A percentile compares a stretch with the other conserved stretches of the same genome.
These are phyloP conservation scores for Geotrichum candidum DNA, from an alignment of 1,139 yeast genomes.

Conservation along the genomic window DNA sequence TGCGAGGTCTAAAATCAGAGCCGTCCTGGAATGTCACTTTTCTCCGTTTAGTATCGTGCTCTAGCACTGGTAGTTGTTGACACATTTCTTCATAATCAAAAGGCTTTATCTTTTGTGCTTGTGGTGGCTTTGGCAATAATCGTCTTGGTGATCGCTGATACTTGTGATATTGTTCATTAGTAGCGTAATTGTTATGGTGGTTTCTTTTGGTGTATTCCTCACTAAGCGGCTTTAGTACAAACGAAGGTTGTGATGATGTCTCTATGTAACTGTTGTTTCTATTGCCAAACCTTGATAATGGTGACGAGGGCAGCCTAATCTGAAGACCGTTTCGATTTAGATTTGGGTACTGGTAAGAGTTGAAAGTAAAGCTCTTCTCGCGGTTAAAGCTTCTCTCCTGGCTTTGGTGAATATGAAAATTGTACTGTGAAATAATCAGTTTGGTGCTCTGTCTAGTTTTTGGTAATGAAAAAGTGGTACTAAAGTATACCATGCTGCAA, in stretches of 20 bases:
- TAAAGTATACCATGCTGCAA: not conserved
- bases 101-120: not conserved
- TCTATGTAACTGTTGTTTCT: not conserved
- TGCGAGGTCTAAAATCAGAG: not conserved
- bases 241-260: not conserved
- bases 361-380: not conserved
- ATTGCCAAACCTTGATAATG: not conserved
- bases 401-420: not conserved
- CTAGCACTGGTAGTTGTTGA: not conserved
- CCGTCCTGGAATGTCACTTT: not conserved
- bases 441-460: not conserved
- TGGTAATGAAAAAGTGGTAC: not conserved
- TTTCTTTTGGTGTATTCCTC: not conserved
- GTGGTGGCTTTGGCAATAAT: not conserved
- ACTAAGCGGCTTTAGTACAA: not conserved
- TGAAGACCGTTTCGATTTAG: not conserved
- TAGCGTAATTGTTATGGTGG: not conserved
- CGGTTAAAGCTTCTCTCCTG: not conserved
- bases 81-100: not conserved
- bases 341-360: not conserved
- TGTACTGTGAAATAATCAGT: not conserved
- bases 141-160: not conserved
- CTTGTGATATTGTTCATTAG: not conserved
- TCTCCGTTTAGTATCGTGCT: not conserved
- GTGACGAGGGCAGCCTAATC: not conserved